Evolutionary conservation across 2,329 filamentous ascomycete genomes (phyloP).

Genomic region (Aureobasidium melanogenum): DNA sequence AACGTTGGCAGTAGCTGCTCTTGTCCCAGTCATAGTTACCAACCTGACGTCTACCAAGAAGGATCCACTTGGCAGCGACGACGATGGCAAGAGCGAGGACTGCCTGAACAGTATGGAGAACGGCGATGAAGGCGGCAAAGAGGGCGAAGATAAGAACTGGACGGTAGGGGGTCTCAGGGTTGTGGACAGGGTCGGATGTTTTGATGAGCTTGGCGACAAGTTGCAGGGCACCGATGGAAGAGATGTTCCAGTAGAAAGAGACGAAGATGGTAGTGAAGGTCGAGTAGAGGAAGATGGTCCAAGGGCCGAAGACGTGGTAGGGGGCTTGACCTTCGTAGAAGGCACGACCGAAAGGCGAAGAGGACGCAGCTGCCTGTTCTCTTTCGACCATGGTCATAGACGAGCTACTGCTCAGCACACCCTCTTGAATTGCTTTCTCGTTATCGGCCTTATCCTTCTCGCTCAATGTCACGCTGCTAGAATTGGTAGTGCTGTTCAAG

Average conservation of each 20-base stretch:
- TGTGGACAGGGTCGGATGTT: slow-evolving; percentile 14
- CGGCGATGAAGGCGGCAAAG: slow-evolving; percentile 32
- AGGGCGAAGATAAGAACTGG: slow-evolving; percentile 34
- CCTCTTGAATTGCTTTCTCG: background rate
- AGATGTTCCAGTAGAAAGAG: slow-evolving; percentile 44
- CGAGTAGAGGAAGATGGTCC: slow-evolving; percentile 44
- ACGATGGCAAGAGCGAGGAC: slow-evolving; percentile 36
- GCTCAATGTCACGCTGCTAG: slow-evolving; percentile 1
- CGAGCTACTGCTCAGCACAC: slow-evolving; percentile 7
- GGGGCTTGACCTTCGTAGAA: slow-evolving; percentile 45
- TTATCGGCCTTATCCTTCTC: background rate
- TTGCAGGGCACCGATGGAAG: slow-evolving; percentile 41
- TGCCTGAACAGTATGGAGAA: slow-evolving; percentile 37
- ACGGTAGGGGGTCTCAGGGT: slow-evolving; percentile 14
- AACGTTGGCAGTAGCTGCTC: slow-evolving; percentile 48
- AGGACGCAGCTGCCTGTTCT: slow-evolving; percentile 11
- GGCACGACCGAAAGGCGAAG: slow-evolving; percentile 46
- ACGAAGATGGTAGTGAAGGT: slow-evolving; percentile 38
- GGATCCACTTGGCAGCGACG: slow-evolving; percentile 43
- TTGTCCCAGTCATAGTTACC: slow-evolving; percentile 52
- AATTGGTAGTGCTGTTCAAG: slow-evolving; percentile 2
- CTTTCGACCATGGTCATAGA: slow-evolving; percentile 6
- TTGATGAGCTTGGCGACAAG: slow-evolving; percentile 29
- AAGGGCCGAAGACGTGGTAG: slow-evolving; percentile 42
- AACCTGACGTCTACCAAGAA: slow-evolving; percentile 42